A percentile compares a stretch with the other conserved stretches of the same genome.
Conservation (phyloP, 2,329 filamentous ascomycete genomes). For the Diplodia seriata region DNA sequence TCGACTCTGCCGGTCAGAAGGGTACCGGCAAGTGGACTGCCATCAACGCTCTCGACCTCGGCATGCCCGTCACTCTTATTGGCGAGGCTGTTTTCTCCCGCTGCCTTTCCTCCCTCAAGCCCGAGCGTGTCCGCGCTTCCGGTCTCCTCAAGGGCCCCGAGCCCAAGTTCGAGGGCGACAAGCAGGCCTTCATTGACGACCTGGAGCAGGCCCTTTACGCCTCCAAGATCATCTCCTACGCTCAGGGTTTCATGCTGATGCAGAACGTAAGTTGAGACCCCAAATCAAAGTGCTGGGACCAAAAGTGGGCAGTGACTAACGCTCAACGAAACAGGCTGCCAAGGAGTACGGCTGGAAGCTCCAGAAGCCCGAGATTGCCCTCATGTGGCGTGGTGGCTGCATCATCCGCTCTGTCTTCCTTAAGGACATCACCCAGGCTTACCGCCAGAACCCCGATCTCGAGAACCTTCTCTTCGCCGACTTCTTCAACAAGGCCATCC, state of each 20-base stretch:
- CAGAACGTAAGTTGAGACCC: conserved; percentile 73
- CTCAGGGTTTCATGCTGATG: conserved; percentile 99
- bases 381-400: conserved; percentile 99
- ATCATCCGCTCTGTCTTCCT: conserved; percentile 99
- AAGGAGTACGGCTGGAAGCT: conserved; percentile 98
- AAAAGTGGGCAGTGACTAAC: conserved; percentile 36
- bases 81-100: conserved; percentile 95
- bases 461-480: conserved; percentile 98
- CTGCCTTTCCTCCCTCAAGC: conserved; percentile 93
- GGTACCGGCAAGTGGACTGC: conserved; percentile 99
- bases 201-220: conserved; percentile 99
- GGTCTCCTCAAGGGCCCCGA: conserved; percentile 77
- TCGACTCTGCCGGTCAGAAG: conserved; percentile 98
- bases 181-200: conserved; percentile 91
- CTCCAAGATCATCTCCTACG: conserved; percentile 99
- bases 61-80: conserved; percentile 97
- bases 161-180: conserved; percentile 86
- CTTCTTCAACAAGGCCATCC: conserved; percentile 99
- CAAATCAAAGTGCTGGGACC: conserved; percentile 13
- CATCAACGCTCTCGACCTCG: conserved; percentile 97
- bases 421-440: conserved; percentile 98
- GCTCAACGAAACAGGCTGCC: conserved; percentile 69
- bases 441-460: conserved; percentile 91
- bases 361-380: conserved; percentile 99
- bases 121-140: conserved; percentile 84